phyloP scores from a whole-genome alignment of 176 grass and related monocot species.

The Stipa capillata region DNA sequence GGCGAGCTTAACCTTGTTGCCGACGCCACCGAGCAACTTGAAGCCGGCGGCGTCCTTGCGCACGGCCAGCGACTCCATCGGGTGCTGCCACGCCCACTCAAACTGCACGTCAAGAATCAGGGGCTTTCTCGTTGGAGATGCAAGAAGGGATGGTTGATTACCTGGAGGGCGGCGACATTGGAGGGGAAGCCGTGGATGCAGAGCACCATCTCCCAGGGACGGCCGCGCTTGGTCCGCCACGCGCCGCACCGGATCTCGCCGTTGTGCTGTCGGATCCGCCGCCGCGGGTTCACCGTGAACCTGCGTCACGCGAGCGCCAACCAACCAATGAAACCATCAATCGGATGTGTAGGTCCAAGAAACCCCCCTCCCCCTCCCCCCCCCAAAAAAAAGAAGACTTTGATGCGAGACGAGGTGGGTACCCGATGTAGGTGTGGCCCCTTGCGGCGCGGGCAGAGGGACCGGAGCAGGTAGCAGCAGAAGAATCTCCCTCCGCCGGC shows the following conservation, averaged over 20 bases:
- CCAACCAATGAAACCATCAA: background rate
- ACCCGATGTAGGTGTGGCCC: constrained; percentile 83
- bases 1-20: constrained; percentile 83
- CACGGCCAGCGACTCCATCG: constrained; percentile 67
- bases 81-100: constrained; percentile 99
- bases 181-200: constrained; percentile 90
- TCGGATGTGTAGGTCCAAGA: background rate
- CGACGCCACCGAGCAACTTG: constrained; percentile 70
- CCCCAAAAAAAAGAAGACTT: no score
- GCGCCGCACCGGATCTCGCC: constrained; percentile 80
- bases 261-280: constrained; percentile 93
- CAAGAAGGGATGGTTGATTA: background rate
- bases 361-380: no score
- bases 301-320: constrained; percentile 25
- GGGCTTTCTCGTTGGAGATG: no score
- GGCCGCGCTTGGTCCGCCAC: constrained; percentile 49
- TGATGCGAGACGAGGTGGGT: background rate
- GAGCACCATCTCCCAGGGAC: constrained; percentile 96
- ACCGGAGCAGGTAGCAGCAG: constrained; percentile 86
- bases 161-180: constrained; percentile 83
- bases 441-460: constrained; percentile 65
- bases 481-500: no score
- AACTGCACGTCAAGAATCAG: constrained; percentile 46
- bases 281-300: constrained; percentile 82
- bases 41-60: constrained; percentile 71